Evolutionary conservation across 495 filamentous ascomycete species (phyloP).

Genomic region (Lepraria neglecta): DNA sequence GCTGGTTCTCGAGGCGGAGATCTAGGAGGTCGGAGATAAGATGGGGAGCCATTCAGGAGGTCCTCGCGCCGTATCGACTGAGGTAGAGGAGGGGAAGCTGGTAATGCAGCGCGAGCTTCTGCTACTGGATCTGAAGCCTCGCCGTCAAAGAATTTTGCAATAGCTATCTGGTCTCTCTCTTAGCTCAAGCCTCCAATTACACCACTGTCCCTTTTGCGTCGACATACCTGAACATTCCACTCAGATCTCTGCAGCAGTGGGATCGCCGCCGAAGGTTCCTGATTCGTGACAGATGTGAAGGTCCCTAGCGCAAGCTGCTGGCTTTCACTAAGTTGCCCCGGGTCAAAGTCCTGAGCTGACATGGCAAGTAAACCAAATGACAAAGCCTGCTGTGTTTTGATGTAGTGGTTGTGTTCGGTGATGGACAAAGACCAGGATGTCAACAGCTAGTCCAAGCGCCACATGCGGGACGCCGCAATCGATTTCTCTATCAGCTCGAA

Average conservation of each 20-base stretch:
- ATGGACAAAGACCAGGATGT: not conserved
- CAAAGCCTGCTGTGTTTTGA: not conserved
- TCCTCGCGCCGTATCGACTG: constrained; percentile 60
- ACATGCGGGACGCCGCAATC: not conserved
- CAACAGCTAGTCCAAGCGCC: not conserved
- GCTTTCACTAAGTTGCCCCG: constrained; percentile 60
- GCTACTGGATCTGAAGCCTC: constrained; percentile 78
- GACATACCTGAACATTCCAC: constrained; percentile 87
- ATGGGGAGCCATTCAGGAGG: constrained; percentile 52
- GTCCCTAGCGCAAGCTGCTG: constrained; percentile 81
- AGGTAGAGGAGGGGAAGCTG: constrained; percentile 48
- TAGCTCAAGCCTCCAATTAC: not conserved
- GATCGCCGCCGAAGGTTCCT: constrained; percentile 70
- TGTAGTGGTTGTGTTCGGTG: not conserved
- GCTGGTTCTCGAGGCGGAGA: constrained; percentile 53
- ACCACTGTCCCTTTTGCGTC: not conserved
- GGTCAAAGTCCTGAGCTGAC: constrained; percentile 46
- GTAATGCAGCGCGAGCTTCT: constrained; percentile 60
- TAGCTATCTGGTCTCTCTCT: constrained; percentile 62
- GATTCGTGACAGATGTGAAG: constrained; percentile 81
- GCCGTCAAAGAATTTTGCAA: constrained; percentile 95
- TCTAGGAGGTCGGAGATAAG: constrained; percentile 31
- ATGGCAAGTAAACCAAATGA: constrained; percentile 12
- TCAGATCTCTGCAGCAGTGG: constrained; percentile 75
- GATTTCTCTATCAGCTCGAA: not conserved